Base-by-base conservation (phyloP, 1,284 basidiomycete genomes). In the Microbotryum scabiosae region DNA sequence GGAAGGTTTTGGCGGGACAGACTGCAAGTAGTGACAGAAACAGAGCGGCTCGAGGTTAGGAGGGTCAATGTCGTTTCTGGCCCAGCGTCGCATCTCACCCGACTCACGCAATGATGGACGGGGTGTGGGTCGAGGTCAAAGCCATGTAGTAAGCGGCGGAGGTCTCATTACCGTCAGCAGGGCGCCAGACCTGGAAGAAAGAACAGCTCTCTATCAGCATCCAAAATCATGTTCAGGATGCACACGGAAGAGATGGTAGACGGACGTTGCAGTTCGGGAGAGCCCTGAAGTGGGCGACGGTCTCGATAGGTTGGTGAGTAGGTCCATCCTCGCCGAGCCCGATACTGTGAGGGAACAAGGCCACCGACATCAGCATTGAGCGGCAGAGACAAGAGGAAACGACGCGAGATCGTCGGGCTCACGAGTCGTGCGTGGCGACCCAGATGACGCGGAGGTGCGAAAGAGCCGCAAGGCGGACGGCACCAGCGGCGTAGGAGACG, bases 141-240 rank as follows among this genome's bases (percentile, higher is more conserved):
- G 90, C 87, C 55, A 86, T 82, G 68, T 84, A 77, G 81, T 96
- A 97, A 23, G 91, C 83, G 46, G 88, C 93, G 44, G 88, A 92
- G 44, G 88, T 90, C 80, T 94, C 92, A 75, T 94, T 93, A 51
- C 91, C 91, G 75, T 96, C 90, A 47, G 90, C 90, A 8, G 90
- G 89, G 63, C 88, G 84, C 67, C 67, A 71, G 66, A 72, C 69
- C 65, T 67, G 20, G 14, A 51, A 41, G 21, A 4, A 48, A 54
- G 16, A 41, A 12, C 36, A 4, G 36, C 16, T 41, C 12, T 12
- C 50, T 30, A 59, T 47, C 51, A 56, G 44, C 57, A 18, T n/a
- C n/a, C n/a, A 21, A 50, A 45, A 1, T n/a, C 54, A 10, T 18
- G 12, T 23, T 20, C 46, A 18, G 9, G 51, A 7, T n/a, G 36